These are phyloP conservation scores for Alternaria solani DNA, from an alignment of 2,329 filamentous ascomycete genomes.

Conservation along the genomic window DNA sequence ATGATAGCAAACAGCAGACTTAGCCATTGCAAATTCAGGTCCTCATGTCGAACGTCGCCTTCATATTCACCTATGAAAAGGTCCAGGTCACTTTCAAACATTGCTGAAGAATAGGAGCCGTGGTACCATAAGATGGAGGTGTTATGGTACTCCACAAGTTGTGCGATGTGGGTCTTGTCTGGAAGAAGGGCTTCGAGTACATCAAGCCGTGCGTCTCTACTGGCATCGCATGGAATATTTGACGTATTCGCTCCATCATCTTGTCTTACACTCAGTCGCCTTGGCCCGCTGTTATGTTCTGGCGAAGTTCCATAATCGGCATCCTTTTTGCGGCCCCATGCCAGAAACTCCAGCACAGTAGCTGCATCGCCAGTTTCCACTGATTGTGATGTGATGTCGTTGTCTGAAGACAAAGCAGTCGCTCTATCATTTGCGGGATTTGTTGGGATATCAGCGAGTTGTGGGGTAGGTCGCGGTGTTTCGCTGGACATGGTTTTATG, in stretches of 20 bases:
- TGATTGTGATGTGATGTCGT: background rate
- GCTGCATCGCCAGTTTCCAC: constrained; percentile 48
- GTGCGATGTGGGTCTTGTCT: constrained; percentile 8
- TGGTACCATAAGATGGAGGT: constrained; percentile 51
- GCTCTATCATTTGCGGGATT: constrained; percentile 20
- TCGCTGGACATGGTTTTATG: background rate
- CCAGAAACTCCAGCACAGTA: constrained; percentile 58
- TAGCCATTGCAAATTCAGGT: constrained; percentile 55
- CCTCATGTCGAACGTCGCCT: constrained; percentile 44
- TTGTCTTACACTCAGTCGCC: constrained; percentile 1
- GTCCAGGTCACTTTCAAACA: constrained; percentile 13
- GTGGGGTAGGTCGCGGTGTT: background rate
- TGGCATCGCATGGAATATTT: constrained; percentile 10
- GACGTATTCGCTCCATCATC: constrained; percentile 2
- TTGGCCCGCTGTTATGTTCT: constrained; percentile 23
- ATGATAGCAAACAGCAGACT: constrained; percentile 55
- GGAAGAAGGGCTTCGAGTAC: constrained; percentile 46
- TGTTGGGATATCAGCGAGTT: background rate
- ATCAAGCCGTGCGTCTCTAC: constrained; percentile 29
- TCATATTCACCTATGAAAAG: constrained; percentile 35
- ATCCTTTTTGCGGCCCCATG: constrained; percentile 59
- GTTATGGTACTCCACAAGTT: constrained; percentile 48
- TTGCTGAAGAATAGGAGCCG: constrained; percentile 43
- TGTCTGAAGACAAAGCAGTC: background rate
- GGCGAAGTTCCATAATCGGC: constrained; percentile 19